Evolutionary conservation across 192 early-diverging fungal genomes (phyloP), one percentile per base, ranked within the genome.

Genomic region (Coemansia sp.): DNA sequence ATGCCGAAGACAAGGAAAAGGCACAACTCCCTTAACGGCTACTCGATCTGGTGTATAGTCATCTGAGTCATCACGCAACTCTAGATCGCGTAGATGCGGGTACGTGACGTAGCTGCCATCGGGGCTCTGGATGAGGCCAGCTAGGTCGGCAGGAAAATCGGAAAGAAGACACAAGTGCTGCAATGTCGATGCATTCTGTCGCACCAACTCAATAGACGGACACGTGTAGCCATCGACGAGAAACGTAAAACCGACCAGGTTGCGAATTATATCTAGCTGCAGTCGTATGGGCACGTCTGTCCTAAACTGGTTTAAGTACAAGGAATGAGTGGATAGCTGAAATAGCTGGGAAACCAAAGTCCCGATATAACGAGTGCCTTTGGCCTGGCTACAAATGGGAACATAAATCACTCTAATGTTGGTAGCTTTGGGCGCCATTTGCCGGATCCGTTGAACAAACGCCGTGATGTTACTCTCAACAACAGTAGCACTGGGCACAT

Each of bases 101-200:
- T 57, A 68, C 15, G 31, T 16, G 1, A 60, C 31, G 33, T 60
- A 46, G 13, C 61, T 33, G 11, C 58, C 68, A 3, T 69, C 57
- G 20, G 58, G 57, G 44, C 36, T 60, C 3, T 24, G 39, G 16
- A 69, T 60, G 10, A 69, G 68, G 38, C 41, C 29, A 3, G 43
- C 68, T 13, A 62, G 3, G 11, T 62, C 18, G 41, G 46, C 24
- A 27, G 27, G 27, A 27, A 27, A 27, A 27, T 27, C 27, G 27
- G 27, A 27, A 27, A 27, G 27, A 27, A 27, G 43, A 46, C 34
- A 43, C 0, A 15, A 4, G 5, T 29, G 36, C 33, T 60, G 57
- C 15, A 60, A 34, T 38, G 57, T 60, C 3, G 57, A 8, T 4
- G 31, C 57, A 38, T 18, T 36, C 6, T n/a, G 31, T 10, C 57